Evolutionary conservation across 1,284 basidiomycete species (phyloP).

Genomic region (Mycosarcoma mackinlayi): DNA sequence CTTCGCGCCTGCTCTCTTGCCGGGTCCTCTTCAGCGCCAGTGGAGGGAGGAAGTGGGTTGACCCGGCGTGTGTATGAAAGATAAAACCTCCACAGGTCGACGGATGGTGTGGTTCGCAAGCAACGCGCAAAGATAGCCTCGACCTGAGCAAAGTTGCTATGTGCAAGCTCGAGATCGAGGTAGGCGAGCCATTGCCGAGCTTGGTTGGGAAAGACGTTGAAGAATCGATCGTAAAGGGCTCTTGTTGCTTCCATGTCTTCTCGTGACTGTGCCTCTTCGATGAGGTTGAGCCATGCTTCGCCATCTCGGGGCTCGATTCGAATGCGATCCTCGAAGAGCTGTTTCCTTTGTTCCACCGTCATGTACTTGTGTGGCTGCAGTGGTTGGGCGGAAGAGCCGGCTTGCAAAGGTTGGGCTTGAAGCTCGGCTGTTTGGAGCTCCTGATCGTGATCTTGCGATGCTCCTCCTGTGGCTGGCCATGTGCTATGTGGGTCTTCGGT

Average conservation of each 20-base stretch:
- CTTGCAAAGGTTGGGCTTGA: neutral
- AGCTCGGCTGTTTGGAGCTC: too few species aligned
- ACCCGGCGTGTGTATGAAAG: conserved; percentile 65
- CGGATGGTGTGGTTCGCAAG: conserved; percentile 81
- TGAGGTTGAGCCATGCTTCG: conserved; percentile 77
- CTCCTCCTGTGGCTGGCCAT: neutral
- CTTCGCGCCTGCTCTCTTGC: conserved; percentile 75
- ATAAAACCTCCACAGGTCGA: conserved; percentile 84
- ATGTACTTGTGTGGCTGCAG: conserved; percentile 34
- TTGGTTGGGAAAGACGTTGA: conserved; percentile 79
- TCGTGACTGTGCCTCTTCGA: conserved; percentile 76
- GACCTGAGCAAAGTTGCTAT: conserved; percentile 74
- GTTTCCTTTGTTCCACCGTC: conserved; percentile 40
- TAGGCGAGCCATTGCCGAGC: conserved; percentile 72
- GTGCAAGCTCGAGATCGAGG: conserved; percentile 79
- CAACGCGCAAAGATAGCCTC: conserved; percentile 79
- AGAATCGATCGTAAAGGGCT: conserved; percentile 78
- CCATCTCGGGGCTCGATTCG: conserved; percentile 75
- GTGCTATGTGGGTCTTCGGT: neutral
- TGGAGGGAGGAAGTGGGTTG: conserved; percentile 62
- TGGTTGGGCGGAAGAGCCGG: conserved; percentile 10
- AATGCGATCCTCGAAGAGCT: conserved; percentile 58
- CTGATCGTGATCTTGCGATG: conserved; percentile 5
- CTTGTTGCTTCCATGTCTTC: conserved; percentile 78
- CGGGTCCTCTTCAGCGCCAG: conserved; percentile 69